Conservation (phyloP, 257 asterid species). For the Paulownia fortunei region DNA sequence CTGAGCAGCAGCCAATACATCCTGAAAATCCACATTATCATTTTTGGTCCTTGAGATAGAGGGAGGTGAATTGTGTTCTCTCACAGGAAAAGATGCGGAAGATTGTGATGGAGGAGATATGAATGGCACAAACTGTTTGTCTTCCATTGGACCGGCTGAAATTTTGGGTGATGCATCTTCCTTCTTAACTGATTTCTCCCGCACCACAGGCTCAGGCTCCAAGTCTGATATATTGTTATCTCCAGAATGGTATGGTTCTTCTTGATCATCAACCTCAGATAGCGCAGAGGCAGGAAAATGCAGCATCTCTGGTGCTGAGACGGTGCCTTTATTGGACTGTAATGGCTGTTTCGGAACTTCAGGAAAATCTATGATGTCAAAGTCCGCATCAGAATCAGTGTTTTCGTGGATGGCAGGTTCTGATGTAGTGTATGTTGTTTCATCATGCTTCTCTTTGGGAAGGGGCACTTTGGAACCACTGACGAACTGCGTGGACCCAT, state of each 20-base stretch:
- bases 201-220: conserved; percentile 37
- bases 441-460: conserved; percentile 63
- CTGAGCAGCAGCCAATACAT: conserved; percentile 83
- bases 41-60: conserved; percentile 37
- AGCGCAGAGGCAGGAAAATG: conserved; percentile 87
- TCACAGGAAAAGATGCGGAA: conserved; percentile 34
- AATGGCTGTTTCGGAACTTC: conserved; percentile 80
- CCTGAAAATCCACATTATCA: conserved; percentile 67
- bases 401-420: conserved; percentile 46
- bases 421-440: conserved; percentile 41
- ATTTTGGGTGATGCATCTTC: conserved; percentile 32
- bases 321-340: conserved; percentile 49
- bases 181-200: conserved; percentile 32
- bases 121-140: conserved; percentile 68
- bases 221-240: conserved; percentile 26
- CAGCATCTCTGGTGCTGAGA: conserved; percentile 75
- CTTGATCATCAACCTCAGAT: conserved; percentile 65
- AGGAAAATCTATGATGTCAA: conserved; percentile 71
- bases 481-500: conserved; percentile 72
- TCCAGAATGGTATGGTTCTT: conserved; percentile 39
- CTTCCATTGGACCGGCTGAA: conserved; percentile 36
- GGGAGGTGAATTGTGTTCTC: conserved; percentile 39
- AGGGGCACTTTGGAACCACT: conserved; percentile 71
- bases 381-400: conserved; percentile 64
- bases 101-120: conserved; percentile 63